Evolutionary conservation across 805 yeast genomes (phyloP).

Genomic region (Zygotorulaspora florentina): DNA sequence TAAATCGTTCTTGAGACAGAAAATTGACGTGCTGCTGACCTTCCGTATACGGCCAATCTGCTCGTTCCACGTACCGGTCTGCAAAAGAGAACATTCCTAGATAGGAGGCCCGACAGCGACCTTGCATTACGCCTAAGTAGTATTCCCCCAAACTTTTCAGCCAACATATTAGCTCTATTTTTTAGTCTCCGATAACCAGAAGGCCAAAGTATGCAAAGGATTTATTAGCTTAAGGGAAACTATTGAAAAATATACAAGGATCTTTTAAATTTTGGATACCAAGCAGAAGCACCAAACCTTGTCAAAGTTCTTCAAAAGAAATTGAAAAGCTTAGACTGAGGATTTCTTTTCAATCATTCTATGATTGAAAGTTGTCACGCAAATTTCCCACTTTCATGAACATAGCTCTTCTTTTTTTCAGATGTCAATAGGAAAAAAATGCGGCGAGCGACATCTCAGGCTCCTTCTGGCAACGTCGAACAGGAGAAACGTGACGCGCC

Average conservation of each 20-base stretch:
- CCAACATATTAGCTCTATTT: neutral
- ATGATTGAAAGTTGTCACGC: neutral
- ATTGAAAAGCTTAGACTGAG: no score
- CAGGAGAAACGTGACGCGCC: no score
- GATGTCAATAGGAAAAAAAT: neutral
- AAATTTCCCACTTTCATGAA: neutral
- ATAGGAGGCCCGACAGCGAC: neutral
- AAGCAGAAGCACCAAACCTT: no score
- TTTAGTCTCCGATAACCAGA: neutral
- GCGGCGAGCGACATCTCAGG: no score
- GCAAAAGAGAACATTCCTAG: neutral
- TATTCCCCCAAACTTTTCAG: neutral
- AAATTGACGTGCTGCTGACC: constrained; percentile 1
- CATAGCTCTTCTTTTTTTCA: neutral
- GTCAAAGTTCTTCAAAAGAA: no score
- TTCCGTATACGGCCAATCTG: neutral
- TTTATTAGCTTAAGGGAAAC: no score
- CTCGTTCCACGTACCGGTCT: neutral
- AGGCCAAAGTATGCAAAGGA: no score
- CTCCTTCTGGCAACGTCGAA: no score
- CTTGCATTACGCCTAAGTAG: neutral
- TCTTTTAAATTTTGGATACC: no score
- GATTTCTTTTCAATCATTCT: no score
- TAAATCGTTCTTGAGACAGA: neutral
- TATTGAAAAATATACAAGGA: no score